These are phyloP conservation scores for Talaromyces wortmannii DNA, from an alignment of 495 filamentous ascomycete genomes.

Conservation along the genomic window DNA sequence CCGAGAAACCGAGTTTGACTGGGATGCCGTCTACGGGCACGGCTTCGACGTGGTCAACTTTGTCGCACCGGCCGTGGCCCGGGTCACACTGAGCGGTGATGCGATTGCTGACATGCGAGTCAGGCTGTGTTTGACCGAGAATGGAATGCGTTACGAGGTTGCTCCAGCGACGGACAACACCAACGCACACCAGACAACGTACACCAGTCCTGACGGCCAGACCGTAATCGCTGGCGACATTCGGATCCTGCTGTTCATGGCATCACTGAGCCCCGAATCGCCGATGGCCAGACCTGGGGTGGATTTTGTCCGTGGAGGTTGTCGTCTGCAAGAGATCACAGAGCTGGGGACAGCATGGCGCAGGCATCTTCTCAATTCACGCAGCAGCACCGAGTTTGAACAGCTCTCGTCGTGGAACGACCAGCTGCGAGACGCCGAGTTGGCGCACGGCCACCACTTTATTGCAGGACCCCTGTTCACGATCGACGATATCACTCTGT, in stretches of 20 bases:
- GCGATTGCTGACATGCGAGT: constrained; percentile 50
- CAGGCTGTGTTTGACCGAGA: constrained; percentile 49
- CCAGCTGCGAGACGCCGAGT: constrained; percentile 14
- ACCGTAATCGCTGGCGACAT: constrained; percentile 23
- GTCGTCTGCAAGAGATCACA: constrained; percentile 22
- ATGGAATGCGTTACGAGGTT: constrained; percentile 46
- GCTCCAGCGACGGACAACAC: constrained; percentile 5
- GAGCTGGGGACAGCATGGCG: constrained; percentile 26
- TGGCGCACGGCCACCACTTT: constrained; percentile 34
- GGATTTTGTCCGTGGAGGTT: constrained; percentile 24
- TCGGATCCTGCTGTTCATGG: constrained; percentile 23
- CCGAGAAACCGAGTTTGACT: constrained; percentile 65
- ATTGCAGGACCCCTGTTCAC: constrained; percentile 49
- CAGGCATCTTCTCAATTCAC: constrained; percentile 6
- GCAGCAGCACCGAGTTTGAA: constrained; percentile 2
- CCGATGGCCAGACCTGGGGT: constrained; percentile 19
- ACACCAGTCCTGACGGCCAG: constrained; percentile 17
- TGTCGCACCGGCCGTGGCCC: constrained; percentile 39
- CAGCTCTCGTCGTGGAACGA: constrained; percentile 42
- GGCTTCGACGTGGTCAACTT: constrained; percentile 89
- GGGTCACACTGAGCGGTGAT: constrained; percentile 47
- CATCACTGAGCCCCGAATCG: constrained; percentile 13
- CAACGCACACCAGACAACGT: constrained; percentile 6
- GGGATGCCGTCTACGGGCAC: constrained; percentile 67
- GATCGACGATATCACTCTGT: constrained; percentile 65